Percentiles rank a stretch among this genome's conserved stretches.
Evolutionary conservation across 2,329 filamentous ascomycete species (phyloP).

Genomic region (Aspergillus sp.): DNA sequence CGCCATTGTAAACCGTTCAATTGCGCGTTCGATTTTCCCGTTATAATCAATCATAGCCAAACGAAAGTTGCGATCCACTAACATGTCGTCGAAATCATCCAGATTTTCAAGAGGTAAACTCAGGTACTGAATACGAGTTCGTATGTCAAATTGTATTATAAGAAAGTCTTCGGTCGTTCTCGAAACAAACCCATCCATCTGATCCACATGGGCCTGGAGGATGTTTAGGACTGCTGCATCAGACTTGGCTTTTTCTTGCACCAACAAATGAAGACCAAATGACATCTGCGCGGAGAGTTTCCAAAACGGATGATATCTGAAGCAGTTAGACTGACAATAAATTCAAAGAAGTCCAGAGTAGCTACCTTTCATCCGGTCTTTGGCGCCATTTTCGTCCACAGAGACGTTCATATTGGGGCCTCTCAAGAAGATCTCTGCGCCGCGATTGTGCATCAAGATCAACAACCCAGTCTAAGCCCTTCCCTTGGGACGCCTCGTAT

Average conservation of each 20-base stretch:
- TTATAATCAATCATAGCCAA: constrained; percentile 82
- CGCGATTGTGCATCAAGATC: constrained; percentile 47
- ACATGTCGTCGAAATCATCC: constrained; percentile 79
- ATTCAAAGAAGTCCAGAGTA: not conserved
- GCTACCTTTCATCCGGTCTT: constrained; percentile 61
- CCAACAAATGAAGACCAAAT: constrained; percentile 86
- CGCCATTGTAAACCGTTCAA: constrained; percentile 72
- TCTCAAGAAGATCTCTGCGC: constrained; percentile 67
- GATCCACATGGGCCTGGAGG: constrained; percentile 86
- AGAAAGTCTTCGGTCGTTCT: constrained; percentile 81
- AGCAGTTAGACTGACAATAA: constrained; percentile 8
- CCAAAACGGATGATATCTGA: constrained; percentile 77
- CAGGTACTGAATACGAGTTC: constrained; percentile 75
- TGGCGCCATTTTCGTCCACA: constrained; percentile 76
- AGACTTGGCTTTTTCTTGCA: constrained; percentile 83
- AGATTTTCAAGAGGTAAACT: constrained; percentile 82
- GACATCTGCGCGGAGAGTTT: constrained; percentile 91
- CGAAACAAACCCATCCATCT: constrained; percentile 88
- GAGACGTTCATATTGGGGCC: constrained; percentile 66
- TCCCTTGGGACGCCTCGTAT: constrained; percentile 32
- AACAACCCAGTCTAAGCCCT: constrained; percentile 29
- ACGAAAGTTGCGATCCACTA: constrained; percentile 81
- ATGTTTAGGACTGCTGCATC: constrained; percentile 86
- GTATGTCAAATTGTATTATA: constrained; percentile 74
- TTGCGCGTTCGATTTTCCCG: constrained; percentile 85